Evolutionary conservation across 202 grass and related monocot genomes (phyloP).

Genomic region (Brachypodium distachyon): DNA sequence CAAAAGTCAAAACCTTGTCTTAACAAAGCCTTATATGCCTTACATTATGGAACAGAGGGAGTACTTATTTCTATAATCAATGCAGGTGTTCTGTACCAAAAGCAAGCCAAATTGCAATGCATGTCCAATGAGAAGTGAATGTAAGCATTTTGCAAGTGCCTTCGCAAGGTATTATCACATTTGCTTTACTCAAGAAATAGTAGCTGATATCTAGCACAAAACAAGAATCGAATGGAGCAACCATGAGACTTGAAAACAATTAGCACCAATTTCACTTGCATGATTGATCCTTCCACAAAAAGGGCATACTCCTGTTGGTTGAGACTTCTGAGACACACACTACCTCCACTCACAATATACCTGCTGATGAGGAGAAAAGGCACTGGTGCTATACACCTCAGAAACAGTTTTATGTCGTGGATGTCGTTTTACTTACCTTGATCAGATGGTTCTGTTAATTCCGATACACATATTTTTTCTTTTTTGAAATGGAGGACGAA

Average conservation of each 20-base stretch:
- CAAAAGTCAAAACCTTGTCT: too few relatives aligned
- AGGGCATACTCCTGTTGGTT: background rate
- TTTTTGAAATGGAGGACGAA: too few relatives aligned
- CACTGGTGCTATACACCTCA: too few relatives aligned
- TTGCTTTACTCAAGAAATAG: conserved; percentile 8
- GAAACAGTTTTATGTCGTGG: too few relatives aligned
- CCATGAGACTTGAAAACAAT: background rate
- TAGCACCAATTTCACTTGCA: too few relatives aligned
- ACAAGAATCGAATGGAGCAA: background rate
- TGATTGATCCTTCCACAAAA: conserved; percentile 5
- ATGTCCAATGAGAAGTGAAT: conserved; percentile 88
- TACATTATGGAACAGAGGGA: too few relatives aligned
- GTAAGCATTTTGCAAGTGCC: conserved; percentile 96
- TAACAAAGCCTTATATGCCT: too few relatives aligned
- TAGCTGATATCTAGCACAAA: conserved; percentile 20
- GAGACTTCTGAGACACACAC: background rate
- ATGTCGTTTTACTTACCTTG: too few relatives aligned
- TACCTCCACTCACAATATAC: conserved; percentile 1
- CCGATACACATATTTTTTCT: background rate
- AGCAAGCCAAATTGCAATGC: conserved; percentile 94
- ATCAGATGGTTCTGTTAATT: background rate
- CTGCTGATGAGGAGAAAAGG: too few relatives aligned
- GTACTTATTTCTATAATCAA: conserved; percentile 1
- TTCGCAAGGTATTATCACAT: conserved; percentile 69
- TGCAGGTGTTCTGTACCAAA: conserved; percentile 98